Conservation (phyloP, 2,329 filamentous ascomycete species). For the Ascochyta koolunga region DNA sequence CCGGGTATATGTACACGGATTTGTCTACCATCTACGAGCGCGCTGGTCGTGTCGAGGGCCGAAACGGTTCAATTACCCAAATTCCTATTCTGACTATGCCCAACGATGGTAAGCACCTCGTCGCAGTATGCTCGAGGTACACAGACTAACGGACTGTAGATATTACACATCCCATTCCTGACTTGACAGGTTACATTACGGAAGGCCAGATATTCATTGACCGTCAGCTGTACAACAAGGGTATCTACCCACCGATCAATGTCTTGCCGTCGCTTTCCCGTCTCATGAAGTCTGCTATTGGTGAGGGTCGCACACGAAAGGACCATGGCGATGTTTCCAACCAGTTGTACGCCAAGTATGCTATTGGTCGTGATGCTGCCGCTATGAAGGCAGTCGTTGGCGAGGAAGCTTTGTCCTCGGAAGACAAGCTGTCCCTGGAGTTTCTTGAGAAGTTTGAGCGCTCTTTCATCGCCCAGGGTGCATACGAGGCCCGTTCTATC, state of each 20-base stretch:
- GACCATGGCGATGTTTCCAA: conserved; percentile 99
- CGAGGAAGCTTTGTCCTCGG: conserved; percentile 92
- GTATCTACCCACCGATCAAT: conserved; percentile 98
- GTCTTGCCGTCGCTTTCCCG: conserved; percentile 96
- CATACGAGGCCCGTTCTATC: conserved; percentile 91
- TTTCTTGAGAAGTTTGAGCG: conserved; percentile 99
- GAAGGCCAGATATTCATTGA: conserved; percentile 99
- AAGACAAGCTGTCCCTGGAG: conserved; percentile 97
- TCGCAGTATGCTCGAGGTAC: background rate
- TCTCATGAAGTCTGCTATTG: conserved; percentile 99
- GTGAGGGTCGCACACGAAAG: conserved; percentile 93
- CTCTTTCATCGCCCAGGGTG: conserved; percentile 88
- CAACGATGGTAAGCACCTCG: conserved; percentile 73
- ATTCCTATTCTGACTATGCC: conserved; percentile 99
- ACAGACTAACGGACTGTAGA: conserved; percentile 56
- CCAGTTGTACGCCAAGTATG: conserved; percentile 99
- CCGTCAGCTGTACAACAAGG: conserved; percentile 91
- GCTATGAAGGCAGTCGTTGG: conserved; percentile 99
- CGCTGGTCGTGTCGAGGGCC: conserved; percentile 93
- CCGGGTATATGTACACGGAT: conserved; percentile 99
- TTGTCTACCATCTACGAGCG: conserved; percentile 99
- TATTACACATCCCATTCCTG: conserved; percentile 98
- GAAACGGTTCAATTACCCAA: conserved; percentile 98
- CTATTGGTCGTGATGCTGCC: conserved; percentile 96
- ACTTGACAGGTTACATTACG: conserved; percentile 98